Evolutionary conservation across 2,329 filamentous ascomycete genomes (phyloP).

Genomic region (Chrysosporium queenslandicum): DNA sequence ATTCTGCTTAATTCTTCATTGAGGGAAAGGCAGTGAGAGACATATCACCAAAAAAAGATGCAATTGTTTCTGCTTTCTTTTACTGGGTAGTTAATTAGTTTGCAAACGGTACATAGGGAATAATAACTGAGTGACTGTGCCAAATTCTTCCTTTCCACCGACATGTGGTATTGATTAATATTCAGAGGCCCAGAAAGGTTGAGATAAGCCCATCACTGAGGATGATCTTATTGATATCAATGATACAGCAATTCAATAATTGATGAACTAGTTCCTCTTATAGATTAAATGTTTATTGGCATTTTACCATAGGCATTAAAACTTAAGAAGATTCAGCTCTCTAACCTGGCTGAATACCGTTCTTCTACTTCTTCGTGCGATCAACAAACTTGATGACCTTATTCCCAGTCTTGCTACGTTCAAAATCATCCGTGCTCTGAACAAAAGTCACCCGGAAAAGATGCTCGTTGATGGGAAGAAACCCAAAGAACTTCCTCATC

Average conservation of each 20-base stretch:
- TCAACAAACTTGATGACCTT: constrained; percentile 22
- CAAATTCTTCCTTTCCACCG: neutral
- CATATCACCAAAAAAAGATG: neutral
- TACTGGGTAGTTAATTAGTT: constrained; percentile 4
- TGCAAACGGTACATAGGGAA: constrained; percentile 4
- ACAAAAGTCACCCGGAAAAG: constrained; percentile 19
- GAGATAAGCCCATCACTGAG: no score
- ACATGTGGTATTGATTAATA: no score
- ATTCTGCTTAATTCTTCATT: neutral
- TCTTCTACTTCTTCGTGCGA: constrained; percentile 1
- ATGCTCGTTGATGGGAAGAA: constrained; percentile 1
- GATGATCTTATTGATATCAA: no score
- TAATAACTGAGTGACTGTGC: neutral
- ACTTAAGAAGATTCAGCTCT: no score
- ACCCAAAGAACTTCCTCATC: constrained; percentile 11
- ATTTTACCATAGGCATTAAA: no score
- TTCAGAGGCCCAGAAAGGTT: no score
- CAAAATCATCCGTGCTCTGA: constrained; percentile 14
- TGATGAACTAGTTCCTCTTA: no score
- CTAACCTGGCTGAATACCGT: no score
- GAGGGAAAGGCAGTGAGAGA: neutral
- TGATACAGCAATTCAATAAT: no score
- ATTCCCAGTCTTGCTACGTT: constrained; percentile 18
- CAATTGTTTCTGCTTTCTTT: neutral
- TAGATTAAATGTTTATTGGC: no score